Evolutionary conservation across 2,329 filamentous ascomycete genomes (phyloP).

Genomic region (Diaporthe vaccinii): DNA sequence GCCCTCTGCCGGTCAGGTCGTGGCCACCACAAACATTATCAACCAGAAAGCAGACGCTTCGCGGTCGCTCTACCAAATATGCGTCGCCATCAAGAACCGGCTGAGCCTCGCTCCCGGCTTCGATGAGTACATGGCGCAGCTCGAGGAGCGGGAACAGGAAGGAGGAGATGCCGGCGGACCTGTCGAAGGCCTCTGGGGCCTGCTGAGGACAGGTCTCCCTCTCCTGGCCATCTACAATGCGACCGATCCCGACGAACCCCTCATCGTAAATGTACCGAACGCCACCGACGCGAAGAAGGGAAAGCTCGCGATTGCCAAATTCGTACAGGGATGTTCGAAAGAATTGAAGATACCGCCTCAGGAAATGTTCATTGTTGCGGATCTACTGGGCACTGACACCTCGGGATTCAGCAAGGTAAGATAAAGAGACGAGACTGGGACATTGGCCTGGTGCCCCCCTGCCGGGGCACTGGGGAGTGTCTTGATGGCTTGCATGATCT

Average conservation of each 20-base stretch:
- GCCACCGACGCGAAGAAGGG: slow-evolving; percentile 78
- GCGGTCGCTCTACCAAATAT: slow-evolving; percentile 94
- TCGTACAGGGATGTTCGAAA: slow-evolving; percentile 88
- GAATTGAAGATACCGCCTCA: slow-evolving; percentile 83
- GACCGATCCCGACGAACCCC: slow-evolving; percentile 76
- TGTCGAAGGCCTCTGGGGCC: slow-evolving; percentile 91
- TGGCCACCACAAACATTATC: slow-evolving; percentile 93
- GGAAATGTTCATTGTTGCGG: slow-evolving; percentile 92
- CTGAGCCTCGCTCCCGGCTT: slow-evolving; percentile 88
- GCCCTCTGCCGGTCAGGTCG: slow-evolving; percentile 70
- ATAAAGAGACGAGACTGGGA: not conserved
- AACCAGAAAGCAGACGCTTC: slow-evolving; percentile 96
- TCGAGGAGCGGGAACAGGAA: slow-evolving; percentile 75
- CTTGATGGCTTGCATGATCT: slow-evolving; percentile 15
- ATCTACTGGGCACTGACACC: slow-evolving; percentile 93
- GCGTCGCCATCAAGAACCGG: slow-evolving; percentile 85
- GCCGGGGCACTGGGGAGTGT: not conserved
- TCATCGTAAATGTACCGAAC: slow-evolving; percentile 71
- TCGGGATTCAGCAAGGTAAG: slow-evolving; percentile 94
- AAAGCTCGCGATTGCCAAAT: slow-evolving; percentile 92
- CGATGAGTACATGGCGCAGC: slow-evolving; percentile 78
- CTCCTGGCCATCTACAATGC: slow-evolving; percentile 92
- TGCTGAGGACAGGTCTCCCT: slow-evolving; percentile 86
- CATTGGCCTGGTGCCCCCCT: not conserved
- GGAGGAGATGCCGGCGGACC: slow-evolving; percentile 77